These are phyloP conservation scores for Pachyrhizus erosus DNA, from an alignment of 306 rosid genomes.

Conservation along the genomic window DNA sequence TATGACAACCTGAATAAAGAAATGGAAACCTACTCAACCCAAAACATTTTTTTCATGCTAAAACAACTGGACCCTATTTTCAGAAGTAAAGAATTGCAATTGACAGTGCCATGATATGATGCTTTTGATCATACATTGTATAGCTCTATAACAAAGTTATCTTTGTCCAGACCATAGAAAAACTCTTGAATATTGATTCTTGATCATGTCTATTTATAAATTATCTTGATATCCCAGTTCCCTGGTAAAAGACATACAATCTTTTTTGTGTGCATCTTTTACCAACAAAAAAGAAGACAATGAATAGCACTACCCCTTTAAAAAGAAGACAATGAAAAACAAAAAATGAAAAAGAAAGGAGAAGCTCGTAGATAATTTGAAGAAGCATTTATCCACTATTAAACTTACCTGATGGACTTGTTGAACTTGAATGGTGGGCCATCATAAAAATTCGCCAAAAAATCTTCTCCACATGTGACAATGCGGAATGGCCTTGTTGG, in stretches of 20 bases:
- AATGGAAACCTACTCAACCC: conserved; percentile 50
- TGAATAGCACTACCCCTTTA: not conserved
- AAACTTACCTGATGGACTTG: conserved; percentile 76
- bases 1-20: conserved; percentile 54
- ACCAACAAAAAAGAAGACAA: not conserved
- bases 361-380: conserved; percentile 1
- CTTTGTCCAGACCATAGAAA: conserved; percentile 13
- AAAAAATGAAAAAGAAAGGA: not conserved
- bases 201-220: conserved; percentile 1
- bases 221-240: not conserved
- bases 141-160: not conserved
- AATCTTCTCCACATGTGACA: conserved; percentile 94
- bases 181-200: conserved; percentile 8
- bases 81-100: conserved; percentile 17
- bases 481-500: conserved; percentile 97
- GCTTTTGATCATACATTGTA: not conserved
- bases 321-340: not conserved
- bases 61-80: conserved; percentile 19
- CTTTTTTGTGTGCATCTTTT: not conserved
- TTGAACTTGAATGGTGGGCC: conserved; percentile 97
- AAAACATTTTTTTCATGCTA: conserved; percentile 37
- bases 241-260: not conserved
- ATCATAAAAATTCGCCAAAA: conserved; percentile 84
- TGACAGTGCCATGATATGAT: not conserved
- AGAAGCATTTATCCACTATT: not conserved